Base-by-base conservation (phyloP, 2,329 filamentous ascomycete species). In the Salinomyces thailandicus region DNA sequence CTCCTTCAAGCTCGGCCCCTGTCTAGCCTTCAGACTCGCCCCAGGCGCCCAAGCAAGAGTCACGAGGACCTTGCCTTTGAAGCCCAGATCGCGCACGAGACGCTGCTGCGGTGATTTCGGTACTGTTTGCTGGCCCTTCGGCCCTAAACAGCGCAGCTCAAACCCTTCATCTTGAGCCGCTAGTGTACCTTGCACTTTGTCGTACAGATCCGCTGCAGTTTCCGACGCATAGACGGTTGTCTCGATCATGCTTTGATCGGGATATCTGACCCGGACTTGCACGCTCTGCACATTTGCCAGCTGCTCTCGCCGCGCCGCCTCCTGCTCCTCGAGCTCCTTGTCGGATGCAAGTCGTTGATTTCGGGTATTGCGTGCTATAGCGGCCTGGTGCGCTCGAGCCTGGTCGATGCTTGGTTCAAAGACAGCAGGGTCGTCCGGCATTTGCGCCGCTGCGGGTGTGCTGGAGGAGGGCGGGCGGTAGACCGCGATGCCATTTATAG, bases 331-430 rank as follows among this genome's bases (percentile, higher is more conserved):
- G 8, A 93, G 67, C 55, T 96, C 89, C 20, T 75, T 76, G 60
- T 96, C 86, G 1, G 85, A 93, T 5, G 75, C 75, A 1, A 96
- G 73, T 14, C 85, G 79, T 44, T 73, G 79, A 59, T 93, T 93
- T 42, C 78, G 75, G 2, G 74, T 68, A 31, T 66, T 67, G 20
- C 69, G 63, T 36, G 71, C 67, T 1, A 91, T 69, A 2, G 76
- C 69, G 9, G 73, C 71, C 62, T 91, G 86, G 60, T 80, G 83
- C 24, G 76, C 71, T 58, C 79, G 81, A 44, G 76, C 85, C 61
- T 82, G 85, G 38, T 75, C 79, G 52, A 85, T 77, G 36, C 75
- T 85, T 24, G 76, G 85, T 32, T 74, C 71, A 58, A 81, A 94
- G 54, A 86, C 82, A n/a, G 71, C 66, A 37, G 89, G 85, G 31